Evolutionary conservation across 345 rosid genomes (phyloP).

Genomic region (Euphorbia peplus): DNA sequence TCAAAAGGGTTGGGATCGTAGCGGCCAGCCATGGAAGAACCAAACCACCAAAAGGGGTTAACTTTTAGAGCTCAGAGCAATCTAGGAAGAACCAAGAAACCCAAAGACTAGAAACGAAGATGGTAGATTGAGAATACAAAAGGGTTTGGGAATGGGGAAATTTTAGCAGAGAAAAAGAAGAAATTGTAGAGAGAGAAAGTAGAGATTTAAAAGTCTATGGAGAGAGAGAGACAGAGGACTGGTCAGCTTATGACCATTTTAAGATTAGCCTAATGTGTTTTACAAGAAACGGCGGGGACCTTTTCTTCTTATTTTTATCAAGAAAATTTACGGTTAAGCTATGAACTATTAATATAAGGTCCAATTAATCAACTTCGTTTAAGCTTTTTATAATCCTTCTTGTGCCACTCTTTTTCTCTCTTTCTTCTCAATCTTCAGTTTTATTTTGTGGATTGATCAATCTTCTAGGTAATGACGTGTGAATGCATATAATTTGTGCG

Average conservation of each 20-base stretch:
- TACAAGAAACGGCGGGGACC: constrained; percentile 18
- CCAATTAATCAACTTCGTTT: too few species aligned
- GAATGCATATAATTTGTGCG: too few species aligned
- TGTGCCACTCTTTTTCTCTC: too few species aligned
- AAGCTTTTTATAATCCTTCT: too few species aligned
- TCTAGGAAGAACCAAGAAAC: not conserved
- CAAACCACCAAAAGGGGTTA: too few species aligned
- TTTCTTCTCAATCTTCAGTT: too few species aligned
- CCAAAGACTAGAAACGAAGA: not conserved
- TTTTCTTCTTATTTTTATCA: too few species aligned
- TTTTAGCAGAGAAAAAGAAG: not conserved
- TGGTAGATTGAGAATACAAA: not conserved
- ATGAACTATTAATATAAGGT: too few species aligned
- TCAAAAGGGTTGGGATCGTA: constrained; percentile 85
- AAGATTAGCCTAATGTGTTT: not conserved
- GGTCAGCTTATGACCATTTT: constrained; percentile 5
- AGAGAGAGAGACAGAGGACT: constrained; percentile 15
- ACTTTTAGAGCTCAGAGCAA: not conserved
- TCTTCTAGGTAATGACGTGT: too few species aligned
- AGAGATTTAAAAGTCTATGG: not conserved
- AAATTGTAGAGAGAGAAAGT: constrained; percentile 6
- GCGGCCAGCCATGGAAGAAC: constrained; percentile 67
- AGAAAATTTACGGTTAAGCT: too few species aligned
- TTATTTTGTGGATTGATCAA: too few species aligned
- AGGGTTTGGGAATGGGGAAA: constrained; percentile 16